Base-by-base conservation (phyloP, 1,284 basidiomycete species). In the Exobasidium rhododendri region DNA sequence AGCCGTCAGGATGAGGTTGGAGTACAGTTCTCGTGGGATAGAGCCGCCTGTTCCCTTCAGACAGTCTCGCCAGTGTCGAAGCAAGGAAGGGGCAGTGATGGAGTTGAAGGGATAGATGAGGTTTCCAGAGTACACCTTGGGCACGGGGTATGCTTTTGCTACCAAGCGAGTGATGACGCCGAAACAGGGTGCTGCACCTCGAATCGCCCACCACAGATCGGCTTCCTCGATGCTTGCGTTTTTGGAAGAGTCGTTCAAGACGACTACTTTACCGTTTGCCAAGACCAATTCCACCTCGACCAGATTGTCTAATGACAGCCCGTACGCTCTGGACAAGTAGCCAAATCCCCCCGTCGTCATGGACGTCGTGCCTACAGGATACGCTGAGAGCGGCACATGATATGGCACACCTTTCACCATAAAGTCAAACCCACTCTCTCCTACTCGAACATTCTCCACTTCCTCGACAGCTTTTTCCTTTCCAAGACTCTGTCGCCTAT, bases 31-130 rank as follows among this genome's bases (percentile, higher is more conserved):
- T 26, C 88, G 85, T 14, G 91, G 90, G 26, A 74, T 61, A 0
- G 62, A 66, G 10, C 40, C 59, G 20, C 49, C 22, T 17, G 22
- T 44, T 35, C 86, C 86, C 75, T 94, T 94, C 81, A 94, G 85
- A 75, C 91, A 93, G 80, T 94, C 92, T 29, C 92, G 86, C 83
- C 92, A 92, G 80, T 94, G 92, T 67, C 88, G 89, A 77, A 94
- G 87, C 35, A 94, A 85, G 5, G 89, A 91, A 6, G 90, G 86
- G 0, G 92, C 89, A 0, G 91, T 94, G 6, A 86, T 84, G 50
- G 85, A 85, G 76, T 91, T 88, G 82, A 93, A 92, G 28, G 90
- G 88, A 79, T 90, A 94, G 70, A 94, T 88, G 56, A 94, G 83
- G 78, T 92, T 94, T 10, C 91, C 92, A 14, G 91, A 90, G 69